Base-by-base conservation (phyloP, 345 rosid species). In the Turritis glabra region DNA sequence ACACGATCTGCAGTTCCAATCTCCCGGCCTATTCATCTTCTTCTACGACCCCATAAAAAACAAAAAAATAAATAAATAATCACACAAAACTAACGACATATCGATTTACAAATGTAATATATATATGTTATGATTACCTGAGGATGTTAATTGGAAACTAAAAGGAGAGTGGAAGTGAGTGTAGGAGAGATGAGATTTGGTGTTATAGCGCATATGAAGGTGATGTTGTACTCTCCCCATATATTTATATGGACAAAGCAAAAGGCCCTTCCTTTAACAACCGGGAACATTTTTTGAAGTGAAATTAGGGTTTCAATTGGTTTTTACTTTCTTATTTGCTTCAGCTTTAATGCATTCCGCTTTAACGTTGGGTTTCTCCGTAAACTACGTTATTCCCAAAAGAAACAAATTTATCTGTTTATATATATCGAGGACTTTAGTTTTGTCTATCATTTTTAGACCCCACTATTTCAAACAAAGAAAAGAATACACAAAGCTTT, bases 1-100 rank as follows among this genome's bases (percentile, higher is more conserved):
- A 84, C 98, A 93, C 32, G 88, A 82, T 77, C 87, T 78, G 81
- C 98, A 93, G 81, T 88, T 91, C 98, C 98, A 93, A 56, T 91
- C 98, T 53, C 98, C 97, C 8, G 96, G 92, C 75, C 98, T 85
- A 78, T 77, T 93, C 97, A 91, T 89, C 67, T 82, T 87, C 76
- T 56, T 75, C 71, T 53, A 53, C 26, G 12, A 3, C 14, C 46
- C 15, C 30, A n/a, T 25, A 22, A 5, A 8, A 46, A 25, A 55
- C n/a, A n/a, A 18, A 22, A 12, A 17, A 27, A 15, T 23, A 62
- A 14, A 10, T 22, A n/a, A 11, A 10, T 15, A 54, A 30, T 15
- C 22, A 32, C 44, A 32, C 25, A 46, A 33, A 23, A 25, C 23
- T 13, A 56, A 6, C 65, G 13, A 17, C 17, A 23, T 11, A 8